Evolutionary conservation across 164 flowering plant genomes (phyloP).

Genomic region (Tinospora cordifolia): DNA sequence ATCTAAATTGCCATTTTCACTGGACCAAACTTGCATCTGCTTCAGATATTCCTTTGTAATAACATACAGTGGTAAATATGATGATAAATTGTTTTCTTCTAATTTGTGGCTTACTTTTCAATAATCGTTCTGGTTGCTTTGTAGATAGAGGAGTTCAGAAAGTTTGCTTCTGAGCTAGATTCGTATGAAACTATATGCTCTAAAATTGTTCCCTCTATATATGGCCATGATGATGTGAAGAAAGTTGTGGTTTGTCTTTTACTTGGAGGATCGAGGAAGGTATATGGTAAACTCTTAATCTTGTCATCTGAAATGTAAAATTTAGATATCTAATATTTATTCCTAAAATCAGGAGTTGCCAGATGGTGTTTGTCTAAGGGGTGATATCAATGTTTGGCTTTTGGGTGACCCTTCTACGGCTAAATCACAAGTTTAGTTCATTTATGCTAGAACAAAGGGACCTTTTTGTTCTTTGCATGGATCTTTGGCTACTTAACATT

Average conservation of each 20-base stretch:
- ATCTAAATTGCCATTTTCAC: neutral
- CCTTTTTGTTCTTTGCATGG: neutral
- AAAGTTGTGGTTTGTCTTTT: conserved; percentile 92
- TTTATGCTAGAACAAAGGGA: neutral
- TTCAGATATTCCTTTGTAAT: neutral
- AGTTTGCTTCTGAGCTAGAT: conserved; percentile 68
- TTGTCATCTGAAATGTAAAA: conserved; percentile 2
- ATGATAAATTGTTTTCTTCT: neutral
- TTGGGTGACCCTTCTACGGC: conserved; percentile 99
- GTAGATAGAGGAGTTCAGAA: conserved; percentile 82
- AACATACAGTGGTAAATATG: neutral
- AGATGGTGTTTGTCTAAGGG: conserved; percentile 91
- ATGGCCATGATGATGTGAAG: conserved; percentile 90
- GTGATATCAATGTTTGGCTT: conserved; percentile 93
- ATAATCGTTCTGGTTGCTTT: neutral
- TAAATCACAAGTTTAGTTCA: conserved; percentile 73
- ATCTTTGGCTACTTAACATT: neutral
- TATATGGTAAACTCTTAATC: conserved; percentile 19
- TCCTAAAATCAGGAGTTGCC: conserved; percentile 61
- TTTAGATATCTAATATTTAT: neutral
- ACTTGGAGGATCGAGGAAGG: conserved; percentile 99
- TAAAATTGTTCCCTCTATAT: conserved; percentile 96
- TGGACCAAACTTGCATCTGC: neutral
- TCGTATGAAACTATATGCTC: conserved; percentile 65
- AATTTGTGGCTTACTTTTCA: neutral